Base-by-base conservation (phyloP, 305 asterid species). In the Nicotiana rustica region DNA sequence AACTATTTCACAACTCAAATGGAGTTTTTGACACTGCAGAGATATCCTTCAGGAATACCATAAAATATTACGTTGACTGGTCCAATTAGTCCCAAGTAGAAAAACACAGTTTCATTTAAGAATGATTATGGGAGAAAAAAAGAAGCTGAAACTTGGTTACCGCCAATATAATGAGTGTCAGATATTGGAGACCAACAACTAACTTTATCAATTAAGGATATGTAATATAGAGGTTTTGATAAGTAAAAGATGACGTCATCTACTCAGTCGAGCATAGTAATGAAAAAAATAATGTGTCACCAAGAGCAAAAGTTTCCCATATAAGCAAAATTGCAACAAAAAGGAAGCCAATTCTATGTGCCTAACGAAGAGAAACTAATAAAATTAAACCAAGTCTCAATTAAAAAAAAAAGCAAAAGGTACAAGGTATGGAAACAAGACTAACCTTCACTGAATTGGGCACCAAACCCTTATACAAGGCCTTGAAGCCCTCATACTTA, bases 391-490 rank as follows among this genome's bases (percentile, higher is more conserved):
- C 35, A 59, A 62, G 70, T 36, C 67, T 69, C 52, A 59, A 57
- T 6, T n/a, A 13, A 64, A 77, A 13, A 56, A n/a, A n/a, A n/a
- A 38, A 41, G 15, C 68, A 49, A 52, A 82, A 44, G 62, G 56
- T 31, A 19, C n/a, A 77, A 73, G 69, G 25, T 78, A 3, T 59
- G 6, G 52, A 19, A 19, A 64, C 67, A 41, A 83, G 86, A 86
- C 96, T 84, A 61, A 95, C 98, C 98, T 95, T 95, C 80, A 95
- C 98, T 21, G 97, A 95, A 79, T 95, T 95, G 66, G 98, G 98
- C 83, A 93, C 94, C 91, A 95, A 87, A 76, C 97, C 98, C 88
- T 93, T 95, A 93, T 93, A 95, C 85, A 95, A 87, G 82, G 98
- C 98, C 81, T 93, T 85, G 70, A 91, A 83, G 64, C 97, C 98